Evolutionary conservation across 2,329 filamentous ascomycete species (phyloP).

Genomic region (Ramichloridium luteum): DNA sequence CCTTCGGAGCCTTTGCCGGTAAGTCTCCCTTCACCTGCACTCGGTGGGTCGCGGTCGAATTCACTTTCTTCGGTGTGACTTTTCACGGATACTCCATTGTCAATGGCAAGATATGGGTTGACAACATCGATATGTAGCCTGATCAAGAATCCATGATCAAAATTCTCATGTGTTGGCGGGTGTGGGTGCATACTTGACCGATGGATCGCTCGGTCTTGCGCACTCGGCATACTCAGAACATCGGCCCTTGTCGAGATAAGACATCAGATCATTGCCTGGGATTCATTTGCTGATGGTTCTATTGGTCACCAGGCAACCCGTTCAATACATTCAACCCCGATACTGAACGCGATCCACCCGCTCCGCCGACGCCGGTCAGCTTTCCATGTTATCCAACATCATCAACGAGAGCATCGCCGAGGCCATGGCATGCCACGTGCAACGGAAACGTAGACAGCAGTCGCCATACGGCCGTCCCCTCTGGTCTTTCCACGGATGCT

Average conservation of each 20-base stretch:
- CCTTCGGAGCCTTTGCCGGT: background rate
- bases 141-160: constrained; percentile 1
- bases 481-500: too few relatives aligned
- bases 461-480: too few relatives aligned
- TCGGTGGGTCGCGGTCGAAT: too few relatives aligned
- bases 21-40: constrained; percentile 1
- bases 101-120: too few relatives aligned
- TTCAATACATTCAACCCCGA: background rate
- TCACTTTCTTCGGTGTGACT: background rate
- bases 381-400: constrained; percentile 1
- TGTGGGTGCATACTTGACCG: background rate
- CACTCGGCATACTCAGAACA: background rate
- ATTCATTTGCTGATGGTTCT: background rate
- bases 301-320: background rate
- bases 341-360: background rate
- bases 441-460: too few relatives aligned
- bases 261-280: background rate
- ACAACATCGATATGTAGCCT: background rate
- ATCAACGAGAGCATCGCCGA: background rate
- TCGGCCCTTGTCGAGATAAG: too few relatives aligned
- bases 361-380: background rate
- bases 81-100: too few relatives aligned
- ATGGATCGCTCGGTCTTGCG: too few relatives aligned
- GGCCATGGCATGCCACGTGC: background rate
- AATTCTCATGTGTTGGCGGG: background rate